Evolutionary conservation across 345 rosid genomes (phyloP).

Genomic region (Eucalyptus curtisii): DNA sequence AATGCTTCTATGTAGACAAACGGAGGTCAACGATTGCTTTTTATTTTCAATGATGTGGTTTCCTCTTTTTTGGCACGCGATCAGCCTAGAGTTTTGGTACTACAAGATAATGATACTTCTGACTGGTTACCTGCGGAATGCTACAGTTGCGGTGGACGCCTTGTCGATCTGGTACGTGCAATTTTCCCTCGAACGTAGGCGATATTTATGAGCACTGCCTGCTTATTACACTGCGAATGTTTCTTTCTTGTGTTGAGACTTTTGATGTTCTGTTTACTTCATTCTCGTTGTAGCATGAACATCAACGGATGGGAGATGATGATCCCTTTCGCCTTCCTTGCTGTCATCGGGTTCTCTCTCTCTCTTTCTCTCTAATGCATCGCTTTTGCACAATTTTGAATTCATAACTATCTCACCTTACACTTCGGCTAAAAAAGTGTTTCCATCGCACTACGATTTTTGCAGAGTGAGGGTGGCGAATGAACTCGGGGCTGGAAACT

Average conservation of each 20-base stretch:
- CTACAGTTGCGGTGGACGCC: constrained; percentile 23
- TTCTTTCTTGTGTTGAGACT: neutral
- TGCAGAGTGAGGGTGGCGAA: constrained; percentile 22
- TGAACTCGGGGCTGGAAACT: constrained; percentile 23
- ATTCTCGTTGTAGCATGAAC: constrained; percentile 3
- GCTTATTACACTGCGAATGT: neutral
- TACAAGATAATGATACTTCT: constrained; percentile 19
- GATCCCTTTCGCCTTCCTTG: constrained; percentile 29
- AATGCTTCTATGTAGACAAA: no score
- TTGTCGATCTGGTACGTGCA: constrained; percentile 3
- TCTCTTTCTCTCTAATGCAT: neutral
- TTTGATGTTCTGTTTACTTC: neutral
- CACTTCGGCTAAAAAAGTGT: neutral
- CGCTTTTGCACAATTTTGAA: neutral
- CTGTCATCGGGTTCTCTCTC: constrained; percentile 16
- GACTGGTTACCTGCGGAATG: constrained; percentile 15
- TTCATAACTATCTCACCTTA: neutral
- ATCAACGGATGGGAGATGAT: constrained; percentile 28
- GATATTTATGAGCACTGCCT: neutral
- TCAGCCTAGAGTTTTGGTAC: constrained; percentile 29
- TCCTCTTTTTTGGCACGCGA: neutral
- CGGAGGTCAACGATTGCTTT: neutral
- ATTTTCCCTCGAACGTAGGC: neutral
- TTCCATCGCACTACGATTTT: neutral
- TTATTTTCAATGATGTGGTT: neutral